Percentiles rank a stretch among this genome's conserved stretches.
These are phyloP conservation scores for Leptosphaerulina australis DNA, from an alignment of 2,329 filamentous ascomycete species.

Conservation along the genomic window DNA sequence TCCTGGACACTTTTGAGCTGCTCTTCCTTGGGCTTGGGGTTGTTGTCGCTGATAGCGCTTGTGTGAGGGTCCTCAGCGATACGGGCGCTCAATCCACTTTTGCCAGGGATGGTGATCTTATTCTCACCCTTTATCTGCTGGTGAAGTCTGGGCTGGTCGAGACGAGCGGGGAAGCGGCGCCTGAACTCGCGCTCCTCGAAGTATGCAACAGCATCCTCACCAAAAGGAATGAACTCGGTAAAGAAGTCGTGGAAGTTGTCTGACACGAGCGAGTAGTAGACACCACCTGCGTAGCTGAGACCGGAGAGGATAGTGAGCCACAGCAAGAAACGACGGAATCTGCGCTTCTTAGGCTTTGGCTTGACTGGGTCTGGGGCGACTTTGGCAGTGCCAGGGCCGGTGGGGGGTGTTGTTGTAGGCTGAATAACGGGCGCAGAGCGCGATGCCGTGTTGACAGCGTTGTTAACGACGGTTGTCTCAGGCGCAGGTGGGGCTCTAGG, in stretches of 20 bases:
- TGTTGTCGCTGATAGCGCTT: conserved; percentile 62
- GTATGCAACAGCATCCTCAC: conserved; percentile 92
- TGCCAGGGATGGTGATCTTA: conserved; percentile 80
- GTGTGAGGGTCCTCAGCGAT: conserved; percentile 71
- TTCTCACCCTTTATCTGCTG: conserved; percentile 62
- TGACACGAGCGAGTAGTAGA: conserved; percentile 90
- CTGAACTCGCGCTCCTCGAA: conserved; percentile 94
- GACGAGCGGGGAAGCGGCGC: conserved; percentile 71
- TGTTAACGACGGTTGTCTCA: conserved; percentile 41
- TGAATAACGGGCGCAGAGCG: conserved; percentile 41
- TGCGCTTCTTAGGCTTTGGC: conserved; percentile 65
- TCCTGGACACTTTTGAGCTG: conserved; percentile 39
- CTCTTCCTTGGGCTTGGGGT: conserved; percentile 18
- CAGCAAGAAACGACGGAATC: conserved; percentile 77
- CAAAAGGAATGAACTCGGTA: conserved; percentile 93
- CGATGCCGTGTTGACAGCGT: conserved; percentile 29
- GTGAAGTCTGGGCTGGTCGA: conserved; percentile 50
- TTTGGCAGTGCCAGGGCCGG: conserved; percentile 51
- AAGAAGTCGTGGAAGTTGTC: conserved; percentile 99
- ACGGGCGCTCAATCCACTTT: conserved; percentile 84
- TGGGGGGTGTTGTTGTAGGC: conserved; percentile 48
- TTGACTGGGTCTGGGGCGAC: conserved; percentile 50
- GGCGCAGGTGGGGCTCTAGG: conserved; percentile 55
- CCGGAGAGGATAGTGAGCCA: conserved; percentile 77
- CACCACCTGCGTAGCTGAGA: conserved; percentile 82